Percentiles rank a stretch among this genome's conserved stretches.
These are phyloP conservation scores for Colletotrichum lupini DNA, from an alignment of 2,329 filamentous ascomycete species.

Conservation along the genomic window DNA sequence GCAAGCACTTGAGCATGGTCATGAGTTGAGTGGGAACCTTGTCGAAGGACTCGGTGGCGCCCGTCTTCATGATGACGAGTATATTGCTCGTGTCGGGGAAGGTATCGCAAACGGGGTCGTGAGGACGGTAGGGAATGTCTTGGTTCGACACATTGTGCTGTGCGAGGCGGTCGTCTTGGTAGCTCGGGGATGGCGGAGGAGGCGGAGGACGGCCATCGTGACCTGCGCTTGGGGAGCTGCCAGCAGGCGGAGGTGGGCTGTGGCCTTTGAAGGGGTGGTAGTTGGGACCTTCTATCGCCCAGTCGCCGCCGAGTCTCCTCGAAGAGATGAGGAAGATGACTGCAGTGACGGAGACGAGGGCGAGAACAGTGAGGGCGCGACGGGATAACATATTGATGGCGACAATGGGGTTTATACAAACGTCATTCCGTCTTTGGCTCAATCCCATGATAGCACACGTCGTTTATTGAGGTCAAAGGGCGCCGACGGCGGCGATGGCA, in stretches of 20 bases:
- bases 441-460: slow-evolving; percentile 27
- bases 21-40: slow-evolving; percentile 65
- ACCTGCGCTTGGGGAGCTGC: slow-evolving; percentile 34
- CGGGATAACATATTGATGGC: slow-evolving; percentile 42
- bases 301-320: slow-evolving; percentile 43
- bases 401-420: slow-evolving; percentile 20
- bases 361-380: slow-evolving; percentile 42
- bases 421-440: slow-evolving; percentile 27
- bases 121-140: slow-evolving; percentile 35
- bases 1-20: slow-evolving; percentile 61
- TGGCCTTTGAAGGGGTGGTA: slow-evolving; percentile 37
- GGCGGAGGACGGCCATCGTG: background rate
- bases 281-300: slow-evolving; percentile 44
- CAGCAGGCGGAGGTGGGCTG: slow-evolving; percentile 4
- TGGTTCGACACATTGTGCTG: slow-evolving; percentile 24
- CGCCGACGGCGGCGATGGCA: background rate
- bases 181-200: background rate
- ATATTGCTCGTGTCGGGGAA: slow-evolving; percentile 59
- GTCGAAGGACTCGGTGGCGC: slow-evolving; percentile 63
- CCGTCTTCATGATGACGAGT: slow-evolving; percentile 67
- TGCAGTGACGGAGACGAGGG: slow-evolving; percentile 42
- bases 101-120: slow-evolving; percentile 46
- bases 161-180: slow-evolving; percentile 11
- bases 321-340: slow-evolving; percentile 47
- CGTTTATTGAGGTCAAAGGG: background rate